Evolutionary conservation across 495 filamentous ascomycete genomes (phyloP).

Genomic region (Jackrogersella minutella): DNA sequence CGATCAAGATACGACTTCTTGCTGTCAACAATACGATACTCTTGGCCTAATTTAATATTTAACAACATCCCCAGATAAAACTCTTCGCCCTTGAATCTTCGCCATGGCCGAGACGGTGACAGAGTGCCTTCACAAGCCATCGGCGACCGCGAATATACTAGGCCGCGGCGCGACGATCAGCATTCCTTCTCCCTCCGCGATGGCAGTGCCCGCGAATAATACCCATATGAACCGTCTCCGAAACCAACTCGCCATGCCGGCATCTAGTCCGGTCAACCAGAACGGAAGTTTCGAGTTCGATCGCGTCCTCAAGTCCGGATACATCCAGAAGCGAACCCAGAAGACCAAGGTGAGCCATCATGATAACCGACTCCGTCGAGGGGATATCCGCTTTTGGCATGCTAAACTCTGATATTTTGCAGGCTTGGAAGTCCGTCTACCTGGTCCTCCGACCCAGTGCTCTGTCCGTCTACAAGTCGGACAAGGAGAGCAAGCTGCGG

Average conservation of each 20-base stretch:
- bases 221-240: constrained; percentile 57
- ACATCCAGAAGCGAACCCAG: constrained; percentile 83
- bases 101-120: constrained; percentile 39
- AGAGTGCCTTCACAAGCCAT: constrained; percentile 29
- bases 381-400: constrained; percentile 31
- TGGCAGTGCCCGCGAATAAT: constrained; percentile 36
- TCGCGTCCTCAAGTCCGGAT: constrained; percentile 86
- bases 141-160: constrained; percentile 18
- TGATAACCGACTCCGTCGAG: constrained; percentile 1
- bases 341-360: constrained; percentile 81
- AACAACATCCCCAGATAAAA: neutral
- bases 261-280: constrained; percentile 76
- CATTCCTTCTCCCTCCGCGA: constrained; percentile 32
- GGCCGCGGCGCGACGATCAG: constrained; percentile 35
- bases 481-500: constrained; percentile 85
- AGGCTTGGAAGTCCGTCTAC: constrained; percentile 89
- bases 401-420: constrained; percentile 47
- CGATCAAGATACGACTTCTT: constrained; percentile 21
- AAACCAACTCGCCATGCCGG: constrained; percentile 63
- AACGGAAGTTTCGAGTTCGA: constrained; percentile 97
- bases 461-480: constrained; percentile 94
- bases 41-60: constrained; percentile 33
- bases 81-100: no score
- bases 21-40: constrained; percentile 23
- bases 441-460: constrained; percentile 91